These are phyloP conservation scores for Leishmania martiniquensis DNA, from an alignment of 208 protist species.

Conservation along the genomic window DNA sequence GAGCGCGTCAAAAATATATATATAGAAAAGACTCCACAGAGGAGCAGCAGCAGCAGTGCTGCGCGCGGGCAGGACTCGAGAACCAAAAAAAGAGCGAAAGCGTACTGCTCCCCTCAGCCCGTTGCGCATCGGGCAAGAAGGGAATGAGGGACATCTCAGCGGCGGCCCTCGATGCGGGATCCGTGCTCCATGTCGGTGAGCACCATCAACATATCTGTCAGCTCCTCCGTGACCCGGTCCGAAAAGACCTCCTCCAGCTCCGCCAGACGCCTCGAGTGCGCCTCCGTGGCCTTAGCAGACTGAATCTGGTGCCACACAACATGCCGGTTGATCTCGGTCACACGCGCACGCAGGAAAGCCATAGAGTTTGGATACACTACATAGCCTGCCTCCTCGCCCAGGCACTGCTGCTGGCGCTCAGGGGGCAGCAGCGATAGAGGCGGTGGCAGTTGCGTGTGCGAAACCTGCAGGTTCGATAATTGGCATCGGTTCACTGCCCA, in stretches of 20 bases:
- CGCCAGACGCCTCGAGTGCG: constrained; percentile 37
- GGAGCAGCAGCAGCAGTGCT: not conserved
- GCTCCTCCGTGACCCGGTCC: constrained; percentile 41
- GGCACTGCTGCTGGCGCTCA: not conserved
- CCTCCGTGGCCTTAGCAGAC: constrained; percentile 32
- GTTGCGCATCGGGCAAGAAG: not conserved
- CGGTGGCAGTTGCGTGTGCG: constrained; percentile 24
- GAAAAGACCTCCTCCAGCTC: constrained; percentile 41
- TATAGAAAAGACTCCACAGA: not conserved
- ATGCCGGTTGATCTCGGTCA: constrained; percentile 49
- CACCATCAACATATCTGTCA: constrained; percentile 62
- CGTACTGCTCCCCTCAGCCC: too few species aligned
- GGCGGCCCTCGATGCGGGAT: constrained; percentile 9
- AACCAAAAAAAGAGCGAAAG: too few species aligned
- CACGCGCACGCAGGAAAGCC: constrained; percentile 31
- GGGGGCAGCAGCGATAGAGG: not conserved
- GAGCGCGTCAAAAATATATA: not conserved
- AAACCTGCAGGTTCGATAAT: constrained; percentile 5
- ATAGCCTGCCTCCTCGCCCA: constrained; percentile 10
- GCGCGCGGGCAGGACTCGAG: not conserved
- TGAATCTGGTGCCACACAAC: constrained; percentile 57
- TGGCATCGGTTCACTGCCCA: not conserved
- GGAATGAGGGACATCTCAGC: not conserved
- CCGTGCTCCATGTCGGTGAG: constrained; percentile 47
- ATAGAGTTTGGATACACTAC: constrained; percentile 33